Base-by-base conservation (phyloP, 139 green algal species). In the Pseudopediastrum boryanum region DNA sequence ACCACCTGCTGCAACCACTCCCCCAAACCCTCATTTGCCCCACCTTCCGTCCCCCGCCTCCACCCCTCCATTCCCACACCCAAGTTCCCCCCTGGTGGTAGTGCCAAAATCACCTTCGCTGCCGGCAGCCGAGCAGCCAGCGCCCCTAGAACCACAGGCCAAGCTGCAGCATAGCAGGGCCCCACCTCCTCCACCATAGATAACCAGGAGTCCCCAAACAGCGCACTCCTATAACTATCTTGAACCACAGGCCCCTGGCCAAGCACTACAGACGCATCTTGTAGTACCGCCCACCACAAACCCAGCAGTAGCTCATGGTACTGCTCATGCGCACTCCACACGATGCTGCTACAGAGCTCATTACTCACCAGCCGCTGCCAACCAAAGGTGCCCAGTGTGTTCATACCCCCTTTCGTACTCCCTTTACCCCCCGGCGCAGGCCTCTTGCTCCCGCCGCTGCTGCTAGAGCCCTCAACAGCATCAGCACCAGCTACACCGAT, bases 231-330 rank as follows among this genome's bases (percentile, higher is more conserved):
- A 83, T 92, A 89, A 10, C 59, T 54, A 3, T 69, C 46, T 6
- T 75, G 41, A 16, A 92, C 85, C 4, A 29, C 50, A 2, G 79
- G 64, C 2, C 75, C 80, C 56, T 89, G 86, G 0, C 78, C 85
- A 72, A 39, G 74, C 27, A 94, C 69, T 29, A 90, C 80, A 3
- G 74, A 84, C 38, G 85, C 83, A 78, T 95, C 91, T 38, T 89
- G 73, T 16, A 95, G 72, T 69, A 93, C 68, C 12, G 77, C 73
- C 2, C 71, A 66, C 85, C 87, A 92, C 51, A 89, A 70, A 31
- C 42, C 62, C 64, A 74, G 52, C 71, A 92, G 77, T 44, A 81
- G 67, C 19, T 68, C 71, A 29, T 63, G 71, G 68, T 52, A 52
- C 16, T 56, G 62, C 7, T 51, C 71, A 36, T 87, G 85, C 0